A percentile compares a stretch with the other conserved stretches of the same genome.
Evolutionary conservation across 805 yeast species (phyloP).

Genomic region (Myxozyma sirexii): DNA sequence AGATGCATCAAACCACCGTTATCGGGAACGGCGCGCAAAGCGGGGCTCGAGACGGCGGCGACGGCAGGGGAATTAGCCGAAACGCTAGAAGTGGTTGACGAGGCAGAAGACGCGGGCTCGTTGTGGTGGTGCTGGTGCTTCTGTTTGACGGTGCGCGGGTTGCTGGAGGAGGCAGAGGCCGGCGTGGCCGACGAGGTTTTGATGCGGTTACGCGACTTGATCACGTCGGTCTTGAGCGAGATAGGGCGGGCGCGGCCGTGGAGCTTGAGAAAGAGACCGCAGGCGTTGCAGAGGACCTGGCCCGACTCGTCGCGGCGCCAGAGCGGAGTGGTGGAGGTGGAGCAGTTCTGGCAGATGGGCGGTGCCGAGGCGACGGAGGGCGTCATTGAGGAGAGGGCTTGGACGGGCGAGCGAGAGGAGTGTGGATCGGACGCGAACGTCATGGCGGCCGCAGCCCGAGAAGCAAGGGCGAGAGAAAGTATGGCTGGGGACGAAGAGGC

Average conservation of each 20-base stretch:
- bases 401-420: slow-evolving; percentile 5
- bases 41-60: slow-evolving; percentile 11
- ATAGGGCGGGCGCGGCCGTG: slow-evolving; percentile 95
- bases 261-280: slow-evolving; percentile 83
- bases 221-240: slow-evolving; percentile 86
- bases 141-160: slow-evolving; percentile 6
- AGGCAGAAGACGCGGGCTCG: not conserved
- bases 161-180: slow-evolving; percentile 5
- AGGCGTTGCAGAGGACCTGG: slow-evolving; percentile 89
- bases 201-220: slow-evolving; percentile 85
- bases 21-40: slow-evolving; percentile 20
- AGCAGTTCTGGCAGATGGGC: slow-evolving; percentile 82
- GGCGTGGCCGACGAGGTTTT: slow-evolving; percentile 41
- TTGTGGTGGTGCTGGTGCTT: slow-evolving; percentile 8
- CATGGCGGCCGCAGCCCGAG: slow-evolving; percentile 22
- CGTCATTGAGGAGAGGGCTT: slow-evolving; percentile 8
- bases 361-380: slow-evolving; percentile 30
- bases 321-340: slow-evolving; percentile 88
- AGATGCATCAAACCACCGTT: slow-evolving; percentile 27
- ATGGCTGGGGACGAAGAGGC: not conserved
- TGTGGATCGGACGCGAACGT: slow-evolving; percentile 25
- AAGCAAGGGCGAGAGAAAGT: slow-evolving; percentile 4
- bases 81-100: slow-evolving; percentile 1
- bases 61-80: slow-evolving; percentile 6
- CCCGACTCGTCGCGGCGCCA: slow-evolving; percentile 96